Conservation (phyloP, 208 protist genomes). For the Crithidia bombi region DNA sequence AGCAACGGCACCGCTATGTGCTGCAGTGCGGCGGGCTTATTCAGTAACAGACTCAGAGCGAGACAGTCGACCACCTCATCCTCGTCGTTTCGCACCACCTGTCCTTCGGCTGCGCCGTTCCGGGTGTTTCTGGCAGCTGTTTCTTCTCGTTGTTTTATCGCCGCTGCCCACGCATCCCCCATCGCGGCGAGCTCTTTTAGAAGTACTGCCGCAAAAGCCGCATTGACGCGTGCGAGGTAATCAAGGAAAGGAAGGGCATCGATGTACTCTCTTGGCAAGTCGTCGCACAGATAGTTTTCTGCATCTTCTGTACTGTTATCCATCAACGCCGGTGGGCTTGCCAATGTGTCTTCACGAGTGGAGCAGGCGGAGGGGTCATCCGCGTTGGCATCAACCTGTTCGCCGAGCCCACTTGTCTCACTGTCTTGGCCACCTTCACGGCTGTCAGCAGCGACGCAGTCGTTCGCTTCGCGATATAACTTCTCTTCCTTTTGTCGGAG, state of each 20-base stretch:
- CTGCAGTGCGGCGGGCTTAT: slow-evolving; percentile 37
- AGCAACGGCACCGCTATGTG: slow-evolving; percentile 59
- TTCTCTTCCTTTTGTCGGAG: neutral
- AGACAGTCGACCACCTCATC: slow-evolving; percentile 42
- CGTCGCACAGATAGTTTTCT: neutral
- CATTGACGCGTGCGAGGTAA: slow-evolving; percentile 29
- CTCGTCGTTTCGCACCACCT: slow-evolving; percentile 2
- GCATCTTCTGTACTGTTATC: neutral
- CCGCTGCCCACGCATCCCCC: slow-evolving; percentile 30
- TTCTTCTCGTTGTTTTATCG: neutral
- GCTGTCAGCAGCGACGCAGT: neutral
- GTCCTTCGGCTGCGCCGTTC: neutral
- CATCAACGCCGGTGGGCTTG: neutral
- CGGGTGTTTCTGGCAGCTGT: neutral
- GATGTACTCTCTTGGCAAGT: slow-evolving; percentile 11
- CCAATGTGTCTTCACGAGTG: neutral
- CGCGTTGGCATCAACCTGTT: no score
- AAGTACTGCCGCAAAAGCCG: slow-evolving; percentile 17
- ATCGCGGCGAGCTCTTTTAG: slow-evolving; percentile 41
- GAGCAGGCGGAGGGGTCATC: no score
- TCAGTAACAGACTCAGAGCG: slow-evolving; percentile 66
- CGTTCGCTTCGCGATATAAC: neutral
- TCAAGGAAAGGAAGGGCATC: slow-evolving; percentile 28
- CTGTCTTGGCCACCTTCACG: no score
- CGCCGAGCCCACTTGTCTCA: no score